Percentiles rank a stretch among this genome's conserved stretches.
Conservation (phyloP, 169 alveolate species). For the Eimeria tenella region DNA sequence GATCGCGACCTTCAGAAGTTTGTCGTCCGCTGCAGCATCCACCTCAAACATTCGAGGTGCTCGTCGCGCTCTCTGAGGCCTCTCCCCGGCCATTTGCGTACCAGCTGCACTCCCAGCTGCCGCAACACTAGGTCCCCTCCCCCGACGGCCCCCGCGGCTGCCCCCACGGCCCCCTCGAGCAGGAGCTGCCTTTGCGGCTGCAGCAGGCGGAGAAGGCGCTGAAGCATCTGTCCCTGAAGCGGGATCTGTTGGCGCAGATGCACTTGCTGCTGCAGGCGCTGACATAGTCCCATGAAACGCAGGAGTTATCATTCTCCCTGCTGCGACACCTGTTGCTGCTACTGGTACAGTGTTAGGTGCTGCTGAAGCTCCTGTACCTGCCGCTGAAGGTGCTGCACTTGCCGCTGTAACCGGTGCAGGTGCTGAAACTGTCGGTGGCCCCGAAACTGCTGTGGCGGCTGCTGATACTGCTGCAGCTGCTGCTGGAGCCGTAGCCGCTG, state of each 20-base stretch:
- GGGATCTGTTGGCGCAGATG: not conserved
- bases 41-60: slow-evolving; percentile 76
- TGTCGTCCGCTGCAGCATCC: slow-evolving; percentile 61
- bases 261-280: slow-evolving; percentile 23
- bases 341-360: not conserved
- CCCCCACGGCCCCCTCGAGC: slow-evolving; percentile 30
- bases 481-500: not conserved
- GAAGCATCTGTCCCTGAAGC: slow-evolving; percentile 20
- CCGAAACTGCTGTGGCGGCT: not conserved
- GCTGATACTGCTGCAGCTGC: slow-evolving; percentile 27
- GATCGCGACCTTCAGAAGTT: slow-evolving; percentile 84
- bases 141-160: slow-evolving; percentile 40
- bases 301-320: not conserved
- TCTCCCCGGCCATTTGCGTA: slow-evolving; percentile 37
- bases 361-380: not conserved
- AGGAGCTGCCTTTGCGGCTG: slow-evolving; percentile 21
- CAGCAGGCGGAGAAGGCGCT: not conserved
- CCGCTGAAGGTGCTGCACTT: slow-evolving; percentile 4
- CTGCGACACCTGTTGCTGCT: not conserved
- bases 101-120: slow-evolving; percentile 43
- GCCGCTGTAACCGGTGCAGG: slow-evolving; percentile 6
- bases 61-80: slow-evolving; percentile 74
- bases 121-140: not conserved
- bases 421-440: not conserved
- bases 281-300: not conserved